phyloP scores from a whole-genome alignment of 129 eudicot species.

The Centaurea solstitialis region DNA sequence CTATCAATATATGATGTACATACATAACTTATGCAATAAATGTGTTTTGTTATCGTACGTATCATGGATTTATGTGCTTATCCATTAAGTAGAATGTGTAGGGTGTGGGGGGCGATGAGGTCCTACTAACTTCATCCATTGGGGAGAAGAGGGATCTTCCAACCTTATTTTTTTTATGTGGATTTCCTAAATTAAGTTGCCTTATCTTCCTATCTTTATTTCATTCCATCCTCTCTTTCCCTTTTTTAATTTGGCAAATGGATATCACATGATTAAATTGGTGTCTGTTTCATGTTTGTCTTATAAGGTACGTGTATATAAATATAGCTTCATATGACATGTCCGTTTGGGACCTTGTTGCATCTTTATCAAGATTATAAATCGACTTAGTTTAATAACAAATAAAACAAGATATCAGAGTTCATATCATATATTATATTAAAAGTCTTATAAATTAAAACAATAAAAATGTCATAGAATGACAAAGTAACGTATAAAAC shows the following conservation, averaged over 20 bases:
- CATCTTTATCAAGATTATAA: too few relatives aligned
- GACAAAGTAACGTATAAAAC: too few relatives aligned
- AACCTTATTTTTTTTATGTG: constrained; percentile 19
- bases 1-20: too few relatives aligned
- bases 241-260: neutral
- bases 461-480: too few relatives aligned
- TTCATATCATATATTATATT: too few relatives aligned
- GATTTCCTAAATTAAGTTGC: neutral
- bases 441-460: too few relatives aligned
- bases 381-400: too few relatives aligned
- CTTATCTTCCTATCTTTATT: neutral
- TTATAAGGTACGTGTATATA: too few relatives aligned
- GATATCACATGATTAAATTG: neutral
- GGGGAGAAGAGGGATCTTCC: neutral
- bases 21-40: neutral
- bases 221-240: neutral
- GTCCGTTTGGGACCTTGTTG: too few relatives aligned
- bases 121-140: constrained; percentile 26
- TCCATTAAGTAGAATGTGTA: constrained; percentile 20
- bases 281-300: too few relatives aligned
- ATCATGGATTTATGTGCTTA: constrained; percentile 17
- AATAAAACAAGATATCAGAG: too few relatives aligned
- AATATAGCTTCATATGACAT: too few relatives aligned
- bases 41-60: neutral
- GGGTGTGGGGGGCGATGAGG: constrained; percentile 23